phyloP scores from a whole-genome alignment of 192 early-diverging fungal genomes.

The Umbelopsis sp. region DNA sequence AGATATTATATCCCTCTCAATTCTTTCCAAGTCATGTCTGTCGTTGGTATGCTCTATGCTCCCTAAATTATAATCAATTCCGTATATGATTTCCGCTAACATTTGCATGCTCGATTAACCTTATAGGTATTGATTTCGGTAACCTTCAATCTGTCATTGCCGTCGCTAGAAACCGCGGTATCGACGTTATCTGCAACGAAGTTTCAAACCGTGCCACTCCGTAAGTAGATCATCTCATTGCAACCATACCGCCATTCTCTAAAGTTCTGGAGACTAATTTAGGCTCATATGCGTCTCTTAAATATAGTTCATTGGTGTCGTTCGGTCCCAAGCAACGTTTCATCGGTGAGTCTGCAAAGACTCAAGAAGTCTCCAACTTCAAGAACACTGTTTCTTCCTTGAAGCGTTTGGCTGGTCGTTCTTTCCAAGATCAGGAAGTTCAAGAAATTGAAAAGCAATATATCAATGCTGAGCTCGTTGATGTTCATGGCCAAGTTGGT shows the following conservation, averaged over 20 bases:
- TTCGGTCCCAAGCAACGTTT: slow-evolving; percentile 95
- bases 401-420: slow-evolving; percentile 91
- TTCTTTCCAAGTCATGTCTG: slow-evolving; percentile 17
- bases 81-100: background rate
- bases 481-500: slow-evolving; percentile 84
- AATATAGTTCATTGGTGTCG: slow-evolving; percentile 79
- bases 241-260: background rate
- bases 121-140: slow-evolving; percentile 90
- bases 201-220: slow-evolving; percentile 95
- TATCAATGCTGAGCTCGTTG: slow-evolving; percentile 80
- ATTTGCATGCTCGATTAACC: background rate
- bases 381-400: slow-evolving; percentile 90
- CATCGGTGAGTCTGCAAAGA: slow-evolving; percentile 95
- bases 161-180: slow-evolving; percentile 96
- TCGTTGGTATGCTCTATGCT: background rate
- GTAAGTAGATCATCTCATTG: slow-evolving; percentile 50
- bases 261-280: background rate
- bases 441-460: slow-evolving; percentile 79
- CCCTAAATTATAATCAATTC: background rate
- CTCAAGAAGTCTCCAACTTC: slow-evolving; percentile 94
- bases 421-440: slow-evolving; percentile 83
- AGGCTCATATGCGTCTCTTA: background rate
- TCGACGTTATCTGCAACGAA: slow-evolving; percentile 97
- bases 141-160: slow-evolving; percentile 96
- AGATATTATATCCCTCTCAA: background rate